Evolutionary conservation across 495 filamentous ascomycete genomes (phyloP), one percentile per base, ranked within the genome.

Genomic region (Penicillium flavigenum): DNA sequence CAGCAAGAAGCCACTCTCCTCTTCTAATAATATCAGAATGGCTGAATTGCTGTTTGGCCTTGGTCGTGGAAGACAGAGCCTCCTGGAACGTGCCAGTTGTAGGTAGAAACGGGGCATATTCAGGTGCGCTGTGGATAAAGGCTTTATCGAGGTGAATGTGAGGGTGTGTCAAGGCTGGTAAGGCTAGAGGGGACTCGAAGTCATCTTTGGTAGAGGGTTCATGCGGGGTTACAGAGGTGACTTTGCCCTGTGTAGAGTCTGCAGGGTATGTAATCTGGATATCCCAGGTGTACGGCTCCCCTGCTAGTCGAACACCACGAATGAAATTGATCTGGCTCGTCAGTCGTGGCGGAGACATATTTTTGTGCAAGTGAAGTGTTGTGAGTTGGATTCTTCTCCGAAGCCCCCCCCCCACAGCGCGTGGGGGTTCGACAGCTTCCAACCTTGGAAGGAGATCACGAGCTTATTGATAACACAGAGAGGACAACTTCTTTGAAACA

Each of bases 121-220:
- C 76, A 2, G 78, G 72, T 50, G 82, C 70, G 49, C 68, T 76
- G 51, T 91, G 79, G 17, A 91, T 73, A 64, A 85, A 91, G 41
- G 83, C 81, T 69, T 92, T 91, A 66, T 91, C 89, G 42, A 91
- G 76, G 63, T 91, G 88, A 47, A 91, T 83, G 61, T 91, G 88
- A 11, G 88, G 85, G 64, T 92, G 89, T 45, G 86, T 88, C 24
- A 91, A 77, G 14, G 81, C 72, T 26, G 88, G 86, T 42, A 71
- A 66, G 42, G 56, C 62, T 9, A 74, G 66, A 8, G 65, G 68
- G 14, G 60, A 52, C 32, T 57, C 57, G 47, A 38, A 26, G 16
- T 26, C 60, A 16, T 54, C 29, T 8, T 17, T 9, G 14, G 47
- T 46, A 22, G 67, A 38, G 38, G 39, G 22, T 58, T 47, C 47